These are phyloP conservation scores for Hypocrella siamensis DNA, from an alignment of 2,329 filamentous ascomycete genomes.

Conservation along the genomic window DNA sequence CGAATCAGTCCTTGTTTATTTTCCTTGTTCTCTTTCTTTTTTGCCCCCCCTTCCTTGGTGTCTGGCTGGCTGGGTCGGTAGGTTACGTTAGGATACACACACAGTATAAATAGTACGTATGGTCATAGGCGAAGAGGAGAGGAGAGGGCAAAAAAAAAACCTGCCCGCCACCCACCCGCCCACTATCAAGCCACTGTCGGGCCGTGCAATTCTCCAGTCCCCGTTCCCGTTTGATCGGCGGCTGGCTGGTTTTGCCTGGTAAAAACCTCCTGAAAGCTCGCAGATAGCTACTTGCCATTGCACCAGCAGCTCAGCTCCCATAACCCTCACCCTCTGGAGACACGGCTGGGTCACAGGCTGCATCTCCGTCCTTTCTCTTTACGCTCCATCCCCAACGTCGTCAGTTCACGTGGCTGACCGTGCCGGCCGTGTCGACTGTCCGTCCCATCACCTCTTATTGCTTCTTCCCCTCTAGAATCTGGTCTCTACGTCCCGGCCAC, in stretches of 20 bases:
- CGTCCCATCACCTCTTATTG: constrained; percentile 4
- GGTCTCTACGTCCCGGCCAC: constrained; percentile 7
- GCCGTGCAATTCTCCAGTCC: constrained; percentile 8
- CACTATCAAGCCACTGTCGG: constrained; percentile 2
- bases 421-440: constrained; percentile 6
- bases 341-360: constrained; percentile 22
- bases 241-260: constrained; percentile 8
- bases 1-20: background rate
- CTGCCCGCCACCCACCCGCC: background rate
- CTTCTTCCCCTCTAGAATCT: background rate
- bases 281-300: constrained; percentile 7
- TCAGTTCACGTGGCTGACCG: background rate
- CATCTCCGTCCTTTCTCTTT: constrained; percentile 11
- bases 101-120: no score
- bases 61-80: background rate
- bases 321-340: constrained; percentile 9
- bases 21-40: background rate
- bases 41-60: background rate
- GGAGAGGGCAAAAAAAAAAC: no score
- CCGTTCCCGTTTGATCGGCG: constrained; percentile 6
- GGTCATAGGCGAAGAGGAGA: no score
- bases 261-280: constrained; percentile 13
- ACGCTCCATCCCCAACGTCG: constrained; percentile 4
- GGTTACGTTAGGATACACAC: no score
- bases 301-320: constrained; percentile 10